A percentile compares a stretch with the other conserved stretches of the same genome.
These are phyloP conservation scores for Macrotyloma uniflorum DNA, from an alignment of 306 rosid species.

Conservation along the genomic window DNA sequence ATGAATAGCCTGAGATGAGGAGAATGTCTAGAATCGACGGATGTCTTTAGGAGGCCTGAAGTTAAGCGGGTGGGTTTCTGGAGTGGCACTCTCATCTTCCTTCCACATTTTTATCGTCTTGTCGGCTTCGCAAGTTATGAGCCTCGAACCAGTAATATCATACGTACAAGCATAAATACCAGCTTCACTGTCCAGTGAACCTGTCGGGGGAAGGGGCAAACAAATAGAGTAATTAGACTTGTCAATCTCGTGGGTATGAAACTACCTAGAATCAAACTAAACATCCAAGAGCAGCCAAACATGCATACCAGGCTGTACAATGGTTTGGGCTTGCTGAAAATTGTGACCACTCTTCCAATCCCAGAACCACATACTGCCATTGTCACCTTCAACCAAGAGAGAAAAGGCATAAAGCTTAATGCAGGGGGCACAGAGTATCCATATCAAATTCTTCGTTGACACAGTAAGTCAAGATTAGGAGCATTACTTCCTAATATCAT, in stretches of 20 bases:
- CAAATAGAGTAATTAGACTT: neutral
- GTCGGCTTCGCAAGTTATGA: slow-evolving; percentile 89
- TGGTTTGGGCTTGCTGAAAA: slow-evolving; percentile 93
- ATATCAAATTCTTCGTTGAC: neutral
- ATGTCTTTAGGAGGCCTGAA: slow-evolving; percentile 92
- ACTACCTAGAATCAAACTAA: neutral
- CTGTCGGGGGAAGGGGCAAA: slow-evolving; percentile 44
- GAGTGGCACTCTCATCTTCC: slow-evolving; percentile 92
- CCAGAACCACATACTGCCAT: slow-evolving; percentile 99
- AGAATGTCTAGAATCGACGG: slow-evolving; percentile 63
- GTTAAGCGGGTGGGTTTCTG: slow-evolving; percentile 91
- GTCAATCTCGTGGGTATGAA: neutral
- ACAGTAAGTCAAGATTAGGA: neutral
- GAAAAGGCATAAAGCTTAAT: neutral
- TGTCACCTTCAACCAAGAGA: slow-evolving; percentile 69
- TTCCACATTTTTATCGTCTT: slow-evolving; percentile 98
- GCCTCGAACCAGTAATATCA: slow-evolving; percentile 87
- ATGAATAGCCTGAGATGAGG: neutral
- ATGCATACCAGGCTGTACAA: slow-evolving; percentile 88
- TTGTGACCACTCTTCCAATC: slow-evolving; percentile 99
- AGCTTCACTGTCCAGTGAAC: slow-evolving; percentile 97
- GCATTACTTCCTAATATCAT: neutral
- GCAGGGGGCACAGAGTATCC: neutral
- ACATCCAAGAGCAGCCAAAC: neutral
- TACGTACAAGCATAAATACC: slow-evolving; percentile 85